Conservation (phyloP, 2,329 filamentous ascomycete species). For the Talaromyces amestolkiae region DNA sequence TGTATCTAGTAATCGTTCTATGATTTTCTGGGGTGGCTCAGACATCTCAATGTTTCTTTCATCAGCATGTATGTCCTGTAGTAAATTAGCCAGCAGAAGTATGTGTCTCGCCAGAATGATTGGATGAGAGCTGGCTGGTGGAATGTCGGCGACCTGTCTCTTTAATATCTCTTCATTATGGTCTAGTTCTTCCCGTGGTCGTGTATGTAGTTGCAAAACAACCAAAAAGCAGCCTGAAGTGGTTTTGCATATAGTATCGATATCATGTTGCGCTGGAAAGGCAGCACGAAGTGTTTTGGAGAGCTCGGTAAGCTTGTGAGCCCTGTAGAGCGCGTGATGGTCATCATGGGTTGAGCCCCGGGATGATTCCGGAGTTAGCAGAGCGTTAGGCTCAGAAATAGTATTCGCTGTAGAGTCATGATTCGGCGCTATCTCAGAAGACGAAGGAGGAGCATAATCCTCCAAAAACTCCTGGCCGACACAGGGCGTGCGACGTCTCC, state of each 20-base stretch:
- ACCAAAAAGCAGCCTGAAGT: background rate
- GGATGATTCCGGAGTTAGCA: background rate
- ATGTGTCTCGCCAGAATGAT: constrained; percentile 50
- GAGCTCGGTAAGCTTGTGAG: background rate
- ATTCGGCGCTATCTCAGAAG: background rate
- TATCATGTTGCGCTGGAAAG: background rate
- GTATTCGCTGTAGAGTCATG: background rate
- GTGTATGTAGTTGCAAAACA: background rate
- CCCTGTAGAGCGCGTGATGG: background rate
- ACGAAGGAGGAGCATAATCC: background rate
- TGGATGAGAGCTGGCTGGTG: constrained; percentile 42
- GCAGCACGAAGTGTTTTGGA: background rate
- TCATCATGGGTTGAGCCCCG: background rate
- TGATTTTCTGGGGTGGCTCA: constrained; percentile 25
- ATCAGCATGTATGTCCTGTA: constrained; percentile 47
- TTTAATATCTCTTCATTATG: background rate
- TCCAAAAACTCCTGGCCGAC: constrained; percentile 9
- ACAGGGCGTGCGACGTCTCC: constrained; percentile 7
- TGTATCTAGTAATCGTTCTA: constrained; percentile 30
- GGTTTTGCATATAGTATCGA: background rate
- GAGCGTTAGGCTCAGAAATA: background rate
- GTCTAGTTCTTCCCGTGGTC: background rate
- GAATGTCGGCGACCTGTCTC: background rate
- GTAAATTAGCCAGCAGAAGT: constrained; percentile 46
- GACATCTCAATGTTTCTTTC: background rate